Evolutionary conservation across 805 yeast species (phyloP).

Genomic region (Nakazawaea pomicola): DNA sequence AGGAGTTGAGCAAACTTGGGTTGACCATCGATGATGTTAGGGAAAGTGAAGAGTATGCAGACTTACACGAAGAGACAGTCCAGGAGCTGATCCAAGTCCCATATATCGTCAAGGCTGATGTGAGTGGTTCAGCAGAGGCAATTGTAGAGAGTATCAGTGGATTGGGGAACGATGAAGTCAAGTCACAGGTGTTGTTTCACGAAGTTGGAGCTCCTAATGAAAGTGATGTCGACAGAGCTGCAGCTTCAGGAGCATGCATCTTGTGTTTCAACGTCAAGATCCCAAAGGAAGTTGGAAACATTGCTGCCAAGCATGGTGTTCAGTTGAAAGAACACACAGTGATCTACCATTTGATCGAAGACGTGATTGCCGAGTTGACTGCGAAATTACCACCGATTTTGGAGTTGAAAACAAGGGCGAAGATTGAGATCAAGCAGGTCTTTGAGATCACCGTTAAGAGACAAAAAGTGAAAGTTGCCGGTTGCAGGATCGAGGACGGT

Average conservation of each 20-base stretch:
- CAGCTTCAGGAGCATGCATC: constrained; percentile 65
- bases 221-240: constrained; percentile 62
- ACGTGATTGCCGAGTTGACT: constrained; percentile 63
- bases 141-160: constrained; percentile 73
- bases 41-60: constrained; percentile 24
- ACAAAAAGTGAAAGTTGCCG: constrained; percentile 66
- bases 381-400: constrained; percentile 57
- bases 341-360: constrained; percentile 84
- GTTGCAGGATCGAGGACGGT: constrained; percentile 78
- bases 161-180: constrained; percentile 85
- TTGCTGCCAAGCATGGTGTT: constrained; percentile 56
- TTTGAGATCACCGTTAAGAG: constrained; percentile 65
- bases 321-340: constrained; percentile 63
- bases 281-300: constrained; percentile 54
- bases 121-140: constrained; percentile 93
- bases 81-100: constrained; percentile 30
- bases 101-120: constrained; percentile 85
- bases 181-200: constrained; percentile 58
- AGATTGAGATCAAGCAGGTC: constrained; percentile 62
- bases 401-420: constrained; percentile 62
- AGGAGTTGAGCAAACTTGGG: constrained; percentile 58
- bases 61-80: constrained; percentile 20
- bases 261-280: constrained; percentile 72
- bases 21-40: constrained; percentile 44
- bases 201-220: constrained; percentile 79